Base-by-base conservation (phyloP, 129 eudicot genomes). In the sunflower (Helianthus annuus) region DNA sequence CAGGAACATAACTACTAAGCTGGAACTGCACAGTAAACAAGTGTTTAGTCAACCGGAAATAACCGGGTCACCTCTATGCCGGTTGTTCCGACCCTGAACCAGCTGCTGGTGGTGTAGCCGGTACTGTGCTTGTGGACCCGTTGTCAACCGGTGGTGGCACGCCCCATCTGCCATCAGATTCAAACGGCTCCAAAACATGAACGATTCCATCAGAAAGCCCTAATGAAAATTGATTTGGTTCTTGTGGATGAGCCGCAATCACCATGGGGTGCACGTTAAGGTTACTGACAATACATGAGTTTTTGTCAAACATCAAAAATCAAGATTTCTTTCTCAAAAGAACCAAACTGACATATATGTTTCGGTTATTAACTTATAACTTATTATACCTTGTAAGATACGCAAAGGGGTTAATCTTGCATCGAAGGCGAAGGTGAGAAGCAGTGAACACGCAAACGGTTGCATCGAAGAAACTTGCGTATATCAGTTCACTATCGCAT, bases 231-330 rank as follows among this genome's bases (percentile, higher is more conserved):
- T 92, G 97, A 65, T 88, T 92, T 36, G 96, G 80, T 72, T 88
- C 97, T 81, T 85, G 88, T 74, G 97, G 96, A 76, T 92, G 97
- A n/a, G 97, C 96, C 14, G 97, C 96, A 66, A 92, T 85, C 67
- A 89, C 97, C 36, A 86, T 71, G 12, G 97, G 97, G 73, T 92
- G 91, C 42, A 89, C 87, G 2, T 80, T 92, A 38, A 91, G 78
- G 49, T 72, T 92, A 80, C 91, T 79, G 79, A 64, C 64, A 75
- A 52, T 71, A 74, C 6, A 56, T 7, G 4, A 44, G 48, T 60
- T 14, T 57, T 56, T 32, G 17, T 49, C 65, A 40, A 24, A 56
- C 38, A 40, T 7, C 17, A 17, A 14, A 14, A 39, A 55, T 22
- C 39, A 56, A 55, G 10, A 4, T 55, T 53, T 29, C n/a, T n/a